Evolutionary conservation across 2,329 filamentous ascomycete genomes (phyloP), one percentile per base, ranked within the genome.

Genomic region (Cladosporium sp.): DNA sequence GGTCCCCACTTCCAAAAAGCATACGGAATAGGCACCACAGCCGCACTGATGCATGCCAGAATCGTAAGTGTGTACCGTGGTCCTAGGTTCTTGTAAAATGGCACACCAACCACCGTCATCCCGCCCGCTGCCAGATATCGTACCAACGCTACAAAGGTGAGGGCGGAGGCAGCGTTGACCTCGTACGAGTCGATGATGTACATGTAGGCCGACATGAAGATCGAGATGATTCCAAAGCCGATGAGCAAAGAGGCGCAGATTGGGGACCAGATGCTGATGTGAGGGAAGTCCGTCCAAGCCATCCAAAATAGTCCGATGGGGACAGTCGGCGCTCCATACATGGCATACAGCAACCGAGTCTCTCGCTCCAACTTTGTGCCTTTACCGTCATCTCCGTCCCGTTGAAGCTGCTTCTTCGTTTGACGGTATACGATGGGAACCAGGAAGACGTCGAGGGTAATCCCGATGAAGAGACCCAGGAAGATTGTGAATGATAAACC

Each of bases 261-360:
- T 0, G 75, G 73, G 13, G 71, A 74, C 77, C 77, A 81, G 56
- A 76, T 72, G 9, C 71, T 74, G 22, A 80, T 41, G 20, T 24
- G 12, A 13, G 39, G 39, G 39, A 12, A 27, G 15, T 24, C 19
- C 11, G 39, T 41, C 79, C 79, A 82, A 1, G 72, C 79, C 64
- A 83, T 77, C 78, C 79, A 82, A 60, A 83, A 80, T 2, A 82
- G 66, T 1, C 68, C 69, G 27, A 78, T 64, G 0, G 78, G 75
- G 1, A 80, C 67, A 1, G 68, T 58, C 0, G 73, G 74, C 0
- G 74, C 73, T 1, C 56, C 57, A 7, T 19, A 43, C 38, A 52
- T 52, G 11, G 50, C 50, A 29, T 24, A 49, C 15, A 53, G 32
- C 9, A 53, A 37, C 8, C 51, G 37, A 7, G 43, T 37, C 19